phyloP scores from a whole-genome alignment of 768 basidiomycete species.

The Melanogaster broomeanus region DNA sequence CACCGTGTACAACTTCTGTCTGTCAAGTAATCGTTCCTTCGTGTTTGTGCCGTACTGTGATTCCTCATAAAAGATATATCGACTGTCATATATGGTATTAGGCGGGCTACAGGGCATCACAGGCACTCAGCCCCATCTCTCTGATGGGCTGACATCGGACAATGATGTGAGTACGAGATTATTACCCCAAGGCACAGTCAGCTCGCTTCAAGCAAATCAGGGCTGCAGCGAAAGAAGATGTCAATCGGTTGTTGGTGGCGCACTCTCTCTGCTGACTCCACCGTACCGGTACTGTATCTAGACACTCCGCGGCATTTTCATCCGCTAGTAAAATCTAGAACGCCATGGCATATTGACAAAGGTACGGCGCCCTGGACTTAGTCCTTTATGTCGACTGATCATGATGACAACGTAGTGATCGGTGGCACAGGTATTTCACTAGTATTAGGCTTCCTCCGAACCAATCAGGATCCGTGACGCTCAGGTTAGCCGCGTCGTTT shows the following conservation, averaged over 20 bases:
- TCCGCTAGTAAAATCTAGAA: constrained; percentile 6
- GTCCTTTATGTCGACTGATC: not conserved
- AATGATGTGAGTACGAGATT: not conserved
- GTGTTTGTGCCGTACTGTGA: constrained; percentile 23
- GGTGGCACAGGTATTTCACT: not conserved
- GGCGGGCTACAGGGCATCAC: constrained; percentile 9
- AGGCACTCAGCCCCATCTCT: constrained; percentile 15
- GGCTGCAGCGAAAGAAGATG: constrained; percentile 15
- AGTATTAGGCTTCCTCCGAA: not conserved
- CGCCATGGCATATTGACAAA: not conserved
- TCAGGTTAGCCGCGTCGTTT: not conserved
- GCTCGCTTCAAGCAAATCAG: constrained; percentile 9
- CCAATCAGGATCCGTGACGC: too few species aligned
- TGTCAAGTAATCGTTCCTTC: too few species aligned
- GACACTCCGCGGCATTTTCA: constrained; percentile 23
- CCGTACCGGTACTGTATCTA: constrained; percentile 19
- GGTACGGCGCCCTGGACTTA: not conserved
- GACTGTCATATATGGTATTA: constrained; percentile 12
- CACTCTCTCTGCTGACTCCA: constrained; percentile 22
- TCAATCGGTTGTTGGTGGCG: constrained; percentile 15
- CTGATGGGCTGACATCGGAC: too few species aligned
- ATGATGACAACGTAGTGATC: not conserved
- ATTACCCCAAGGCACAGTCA: not conserved
- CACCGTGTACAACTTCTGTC: too few species aligned
- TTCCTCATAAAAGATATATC: constrained; percentile 28